Evolutionary conservation across 345 rosid species (phyloP).

Genomic region (Eutrema japonicum): DNA sequence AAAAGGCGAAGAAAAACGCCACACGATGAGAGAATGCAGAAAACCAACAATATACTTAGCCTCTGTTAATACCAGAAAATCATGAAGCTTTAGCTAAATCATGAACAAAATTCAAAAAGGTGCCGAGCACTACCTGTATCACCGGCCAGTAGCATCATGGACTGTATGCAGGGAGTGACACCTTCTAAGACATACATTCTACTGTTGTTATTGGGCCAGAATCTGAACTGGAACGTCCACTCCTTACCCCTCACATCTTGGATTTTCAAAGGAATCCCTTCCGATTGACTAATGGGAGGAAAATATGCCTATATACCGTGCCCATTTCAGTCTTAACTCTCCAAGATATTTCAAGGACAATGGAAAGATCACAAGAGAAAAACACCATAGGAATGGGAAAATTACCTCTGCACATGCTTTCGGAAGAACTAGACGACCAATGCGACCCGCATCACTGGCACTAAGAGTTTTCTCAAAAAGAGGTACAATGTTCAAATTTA

Average conservation of each 20-base stretch:
- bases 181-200: constrained; percentile 99
- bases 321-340: constrained; percentile 37
- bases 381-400: constrained; percentile 8
- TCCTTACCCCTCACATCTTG: constrained; percentile 89
- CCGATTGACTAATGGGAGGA: constrained; percentile 90
- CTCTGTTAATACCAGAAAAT: neutral
- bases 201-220: constrained; percentile 99
- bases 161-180: constrained; percentile 96
- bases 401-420: constrained; percentile 97
- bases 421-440: constrained; percentile 94
- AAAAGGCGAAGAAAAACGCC: constrained; percentile 14
- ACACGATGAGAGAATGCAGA: constrained; percentile 19
- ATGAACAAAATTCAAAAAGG: constrained; percentile 1
- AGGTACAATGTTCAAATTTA: constrained; percentile 77
- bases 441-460: constrained; percentile 98
- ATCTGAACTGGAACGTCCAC: constrained; percentile 97
- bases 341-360: neutral
- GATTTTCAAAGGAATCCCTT: constrained; percentile 83
- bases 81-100: constrained; percentile 22
- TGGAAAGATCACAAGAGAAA: neutral
- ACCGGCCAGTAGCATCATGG: constrained; percentile 87
- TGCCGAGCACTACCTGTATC: constrained; percentile 68
- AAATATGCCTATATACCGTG: constrained; percentile 74
- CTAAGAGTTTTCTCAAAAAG: constrained; percentile 94
- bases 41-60: constrained; percentile 7